Conservation (phyloP, 495 filamentous ascomycete genomes). For the Massariosphaeria phaeospora region DNA sequence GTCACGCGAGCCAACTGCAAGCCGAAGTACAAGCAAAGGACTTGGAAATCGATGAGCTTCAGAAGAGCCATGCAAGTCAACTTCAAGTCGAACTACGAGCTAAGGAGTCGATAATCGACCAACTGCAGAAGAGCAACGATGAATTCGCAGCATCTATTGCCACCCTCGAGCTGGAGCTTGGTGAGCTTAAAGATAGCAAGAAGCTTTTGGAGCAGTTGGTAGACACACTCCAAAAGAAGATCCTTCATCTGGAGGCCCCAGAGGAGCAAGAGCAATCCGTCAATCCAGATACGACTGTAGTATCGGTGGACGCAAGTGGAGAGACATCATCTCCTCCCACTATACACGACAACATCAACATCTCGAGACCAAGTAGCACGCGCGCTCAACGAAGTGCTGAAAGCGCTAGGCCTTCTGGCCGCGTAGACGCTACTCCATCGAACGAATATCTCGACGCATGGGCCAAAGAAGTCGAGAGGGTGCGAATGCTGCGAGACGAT, state of each 20-base stretch:
- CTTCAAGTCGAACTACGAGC: constrained; percentile 37
- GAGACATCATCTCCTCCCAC: too few relatives aligned
- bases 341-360: not conserved
- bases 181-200: constrained; percentile 20
- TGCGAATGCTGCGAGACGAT: constrained; percentile 22
- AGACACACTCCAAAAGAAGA: constrained; percentile 26
- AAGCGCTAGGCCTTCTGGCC: too few relatives aligned
- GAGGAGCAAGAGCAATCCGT: constrained; percentile 7
- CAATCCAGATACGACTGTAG: not conserved
- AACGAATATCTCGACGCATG: constrained; percentile 17
- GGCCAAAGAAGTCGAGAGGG: constrained; percentile 25
- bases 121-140: constrained; percentile 7
- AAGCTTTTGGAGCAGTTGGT: constrained; percentile 24
- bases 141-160: constrained; percentile 21
- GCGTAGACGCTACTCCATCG: too few relatives aligned
- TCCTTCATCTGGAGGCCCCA: not conserved
- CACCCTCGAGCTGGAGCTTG: constrained; percentile 19
- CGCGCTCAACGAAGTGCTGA: not conserved
- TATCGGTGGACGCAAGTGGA: not conserved
- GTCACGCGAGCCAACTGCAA: not conserved
- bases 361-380: not conserved
- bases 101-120: constrained; percentile 21
- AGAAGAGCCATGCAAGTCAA: constrained; percentile 36
- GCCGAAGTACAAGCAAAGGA: not conserved
- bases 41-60: not conserved